Conservation (phyloP, 225 moss, liverwort and hornwort species). For the Physcomitrellopsis africana region DNA sequence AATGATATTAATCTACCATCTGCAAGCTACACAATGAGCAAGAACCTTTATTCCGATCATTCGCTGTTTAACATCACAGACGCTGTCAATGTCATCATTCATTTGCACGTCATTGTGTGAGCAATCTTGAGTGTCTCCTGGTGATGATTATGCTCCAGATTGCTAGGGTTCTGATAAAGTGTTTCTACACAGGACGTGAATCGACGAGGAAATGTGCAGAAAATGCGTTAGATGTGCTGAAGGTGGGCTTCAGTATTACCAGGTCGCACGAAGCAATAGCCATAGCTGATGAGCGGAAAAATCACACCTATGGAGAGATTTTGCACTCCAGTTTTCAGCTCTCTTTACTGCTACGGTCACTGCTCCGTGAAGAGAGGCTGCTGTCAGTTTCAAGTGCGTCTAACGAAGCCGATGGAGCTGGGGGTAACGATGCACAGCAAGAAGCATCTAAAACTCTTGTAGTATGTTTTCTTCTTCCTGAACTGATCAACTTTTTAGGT, state of each 20-base stretch:
- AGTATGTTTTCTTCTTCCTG: conserved; percentile 29
- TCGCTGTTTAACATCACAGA: too few species aligned
- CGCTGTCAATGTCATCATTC: too few species aligned
- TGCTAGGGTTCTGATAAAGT: conserved; percentile 2
- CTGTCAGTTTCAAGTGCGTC: conserved; percentile 43
- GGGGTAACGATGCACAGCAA: conserved; percentile 18
- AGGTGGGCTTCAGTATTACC: conserved; percentile 41
- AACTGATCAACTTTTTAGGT: not conserved
- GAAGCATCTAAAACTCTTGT: conserved; percentile 51
- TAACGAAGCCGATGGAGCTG: conserved; percentile 25
- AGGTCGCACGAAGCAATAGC: conserved; percentile 34
- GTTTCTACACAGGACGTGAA: conserved; percentile 31
- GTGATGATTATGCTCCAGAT: not conserved
- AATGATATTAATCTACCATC: not conserved
- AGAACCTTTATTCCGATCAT: too few species aligned
- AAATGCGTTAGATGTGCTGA: conserved; percentile 40
- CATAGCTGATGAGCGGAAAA: conserved; percentile 44
- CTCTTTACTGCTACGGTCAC: conserved; percentile 45
- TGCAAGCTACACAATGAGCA: not conserved
- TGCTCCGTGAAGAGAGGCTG: conserved; percentile 38
- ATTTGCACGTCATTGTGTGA: too few species aligned
- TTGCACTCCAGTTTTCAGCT: conserved; percentile 50
- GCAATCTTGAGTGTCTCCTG: not conserved
- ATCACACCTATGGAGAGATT: conserved; percentile 54
- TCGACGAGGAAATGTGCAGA: conserved; percentile 20